Evolutionary conservation across 1,139 yeast species (phyloP), one percentile per base, ranked within the genome.

Genomic region (Ogataea hybrid): DNA sequence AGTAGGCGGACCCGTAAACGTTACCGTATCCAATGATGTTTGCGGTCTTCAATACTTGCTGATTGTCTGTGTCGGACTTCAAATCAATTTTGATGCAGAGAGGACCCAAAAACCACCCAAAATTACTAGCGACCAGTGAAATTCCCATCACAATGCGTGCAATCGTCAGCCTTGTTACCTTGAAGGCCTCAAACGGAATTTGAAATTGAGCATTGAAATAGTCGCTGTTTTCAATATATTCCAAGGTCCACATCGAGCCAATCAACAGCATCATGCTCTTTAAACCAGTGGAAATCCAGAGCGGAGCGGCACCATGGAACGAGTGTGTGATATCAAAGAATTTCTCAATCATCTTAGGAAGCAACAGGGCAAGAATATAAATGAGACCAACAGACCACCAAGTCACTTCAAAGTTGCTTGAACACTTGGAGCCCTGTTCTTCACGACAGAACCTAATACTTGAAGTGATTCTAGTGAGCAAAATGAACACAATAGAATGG

Each of bases 21-120:
- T 92, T 92, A 25, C 79, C 77, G 58, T 82, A 85, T 0, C 97
- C 97, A 40, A 84, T 62, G 34, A 90, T 84, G 2, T 78, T 73
- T 0, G 73, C 69, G 28, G 58, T 57, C 32, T 54, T 58, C 29
- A 32, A 29, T 9, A 35, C 37, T 30, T 28, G 42, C 16, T 23
- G 34, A n/a, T 15, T 27, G 8, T 23, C 34, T 8, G 17, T 18
- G 9, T 25, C 37, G 4, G 29, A 23, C 14, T 30, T 11, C 64
- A 50, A 75, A 45, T 81, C 85, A 16, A 90, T 66, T 52, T 77
- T 79, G 37, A 90, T 81, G 62, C 96, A 88, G 35, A 89, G 65
- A 4, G 95, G 94, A 2, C 96, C 95, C 56, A 81, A 70, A 25
- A 84, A 73, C 97, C 97, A 90, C 34, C 92, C 86, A 52, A 81